A percentile compares a stretch with the other conserved stretches of the same genome.
phyloP scores from a whole-genome alignment of 768 basidiomycete species.

The Porpolomopsis calyptriformis region DNA sequence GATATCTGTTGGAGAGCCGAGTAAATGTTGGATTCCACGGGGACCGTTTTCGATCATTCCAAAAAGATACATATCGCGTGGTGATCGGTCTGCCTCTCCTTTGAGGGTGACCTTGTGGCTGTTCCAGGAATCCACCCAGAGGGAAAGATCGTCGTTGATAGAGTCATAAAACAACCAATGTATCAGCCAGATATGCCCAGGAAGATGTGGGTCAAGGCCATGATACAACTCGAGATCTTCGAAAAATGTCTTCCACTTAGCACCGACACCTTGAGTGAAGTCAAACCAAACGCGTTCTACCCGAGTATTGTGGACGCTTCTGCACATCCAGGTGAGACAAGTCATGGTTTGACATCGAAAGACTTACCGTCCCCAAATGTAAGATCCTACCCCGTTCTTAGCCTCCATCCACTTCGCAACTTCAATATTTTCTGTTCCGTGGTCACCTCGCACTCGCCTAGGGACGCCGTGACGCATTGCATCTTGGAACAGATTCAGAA shows the following conservation, averaged over 20 bases:
- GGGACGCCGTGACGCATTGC: slow-evolving; percentile 14
- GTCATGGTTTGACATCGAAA: background rate
- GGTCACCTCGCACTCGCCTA: slow-evolving; percentile 19
- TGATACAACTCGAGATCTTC: slow-evolving; percentile 16
- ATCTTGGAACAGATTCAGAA: slow-evolving; percentile 15
- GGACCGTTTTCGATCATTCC: slow-evolving; percentile 12
- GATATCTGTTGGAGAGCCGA: too few relatives aligned
- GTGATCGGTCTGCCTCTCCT: slow-evolving; percentile 9
- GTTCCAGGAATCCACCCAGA: slow-evolving; percentile 23
- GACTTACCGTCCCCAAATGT: slow-evolving; percentile 20
- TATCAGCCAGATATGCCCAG: slow-evolving; percentile 22
- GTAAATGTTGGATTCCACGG: slow-evolving; percentile 8
- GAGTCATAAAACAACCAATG: slow-evolving; percentile 19
- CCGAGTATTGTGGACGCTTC: slow-evolving; percentile 12
- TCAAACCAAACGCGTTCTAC: slow-evolving; percentile 23
- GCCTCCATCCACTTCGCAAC: slow-evolving; percentile 18
- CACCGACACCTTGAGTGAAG: slow-evolving; percentile 19
- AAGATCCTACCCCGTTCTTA: slow-evolving; percentile 15
- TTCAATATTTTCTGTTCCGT: slow-evolving; percentile 20
- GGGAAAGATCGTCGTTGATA: slow-evolving; percentile 16
- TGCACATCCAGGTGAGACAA: background rate
- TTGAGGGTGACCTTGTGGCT: slow-evolving; percentile 12
- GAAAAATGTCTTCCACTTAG: slow-evolving; percentile 24
- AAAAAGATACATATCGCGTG: slow-evolving; percentile 14
- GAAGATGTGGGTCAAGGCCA: slow-evolving; percentile 13